A percentile compares a stretch with the other conserved stretches of the same genome.
Evolutionary conservation across 257 asterid species (phyloP).

Genomic region (Marsdenia floribunda): DNA sequence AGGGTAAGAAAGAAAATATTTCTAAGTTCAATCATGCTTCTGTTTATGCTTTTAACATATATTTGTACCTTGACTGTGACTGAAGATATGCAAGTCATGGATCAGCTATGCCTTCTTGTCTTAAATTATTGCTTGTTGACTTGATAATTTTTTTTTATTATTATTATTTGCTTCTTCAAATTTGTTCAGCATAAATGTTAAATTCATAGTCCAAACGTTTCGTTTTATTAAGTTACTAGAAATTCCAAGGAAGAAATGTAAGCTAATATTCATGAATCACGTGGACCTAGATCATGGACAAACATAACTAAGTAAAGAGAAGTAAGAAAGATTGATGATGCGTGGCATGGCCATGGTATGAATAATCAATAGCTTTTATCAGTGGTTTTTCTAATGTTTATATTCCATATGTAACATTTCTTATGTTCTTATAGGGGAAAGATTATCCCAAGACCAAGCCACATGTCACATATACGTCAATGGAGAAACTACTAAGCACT

Average conservation of each 20-base stretch:
- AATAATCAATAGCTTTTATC: neutral
- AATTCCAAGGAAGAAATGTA: neutral
- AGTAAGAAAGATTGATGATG: neutral
- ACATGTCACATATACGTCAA: constrained; percentile 37
- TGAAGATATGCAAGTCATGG: neutral
- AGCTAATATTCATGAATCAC: neutral
- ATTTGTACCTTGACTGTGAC: neutral
- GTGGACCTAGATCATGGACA: neutral
- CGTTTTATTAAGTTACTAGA: neutral
- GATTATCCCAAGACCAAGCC: constrained; percentile 31
- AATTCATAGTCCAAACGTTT: neutral
- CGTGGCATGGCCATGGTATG: neutral
- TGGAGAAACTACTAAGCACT: constrained; percentile 78
- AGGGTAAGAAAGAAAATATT: neutral
- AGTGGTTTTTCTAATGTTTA: neutral
- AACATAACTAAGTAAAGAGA: neutral
- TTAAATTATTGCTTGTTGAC: too few species aligned
- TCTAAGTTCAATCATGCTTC: neutral
- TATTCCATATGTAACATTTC: constrained; percentile 4
- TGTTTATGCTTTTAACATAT: too few species aligned
- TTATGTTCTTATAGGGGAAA: constrained; percentile 45
- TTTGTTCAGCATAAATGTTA: neutral
- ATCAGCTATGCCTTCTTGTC: too few species aligned
- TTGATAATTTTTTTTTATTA: too few species aligned
- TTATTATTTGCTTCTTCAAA: too few species aligned